Base-by-base conservation (phyloP, 1,284 basidiomycete genomes). In the Austroboletus rostrupii region DNA sequence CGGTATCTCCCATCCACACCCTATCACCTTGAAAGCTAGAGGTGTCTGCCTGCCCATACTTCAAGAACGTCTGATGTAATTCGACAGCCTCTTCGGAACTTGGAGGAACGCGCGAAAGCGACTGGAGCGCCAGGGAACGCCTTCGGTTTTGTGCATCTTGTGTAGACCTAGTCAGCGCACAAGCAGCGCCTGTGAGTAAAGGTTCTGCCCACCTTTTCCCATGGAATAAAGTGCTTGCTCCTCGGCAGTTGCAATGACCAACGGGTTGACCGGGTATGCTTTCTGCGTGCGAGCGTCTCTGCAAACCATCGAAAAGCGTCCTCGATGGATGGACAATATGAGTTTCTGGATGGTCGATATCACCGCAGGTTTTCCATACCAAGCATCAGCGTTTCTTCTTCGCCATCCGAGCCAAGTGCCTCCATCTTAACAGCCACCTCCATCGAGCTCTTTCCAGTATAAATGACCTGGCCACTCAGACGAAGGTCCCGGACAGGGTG, bases 381-480 rank as follows among this genome's bases (percentile, higher is more conserved):
- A 47, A 89, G 69, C 66, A 89, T 74, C 20, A 87, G 73, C 0
- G 85, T 86, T 56, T 81, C 72, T 26, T 81, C 81, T 6, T 69
- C 67, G 20, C 70, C 70, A 28, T 72, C 67, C 26, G 63, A 61
- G 33, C 74, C 71, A 35, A 86, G 62, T 17, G 76, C 82, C 62
- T 91, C 87, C 84, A 91, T 88, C 62, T 85, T 87, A 32, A 92
- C 85, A 3, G 82, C 86, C 23, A 91, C 81, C 62, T 92, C 89
- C 80, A 92, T 88, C 0, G 85, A 88, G 51, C 83, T 87, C 35
- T 68, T 74, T 1, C 89, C 90, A 0, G 86, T 86, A 60, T 86
- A 87, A 21, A 90, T 85, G 20, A 92, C 87, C 59, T 91, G 88
- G 0, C 89, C 90, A 37, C 83, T 84, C 37, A 92, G 71, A 20